A percentile compares a stretch with the other conserved stretches of the same genome.
phyloP scores from a whole-genome alignment of 768 basidiomycete species.

The Tephrocybe sp. region DNA sequence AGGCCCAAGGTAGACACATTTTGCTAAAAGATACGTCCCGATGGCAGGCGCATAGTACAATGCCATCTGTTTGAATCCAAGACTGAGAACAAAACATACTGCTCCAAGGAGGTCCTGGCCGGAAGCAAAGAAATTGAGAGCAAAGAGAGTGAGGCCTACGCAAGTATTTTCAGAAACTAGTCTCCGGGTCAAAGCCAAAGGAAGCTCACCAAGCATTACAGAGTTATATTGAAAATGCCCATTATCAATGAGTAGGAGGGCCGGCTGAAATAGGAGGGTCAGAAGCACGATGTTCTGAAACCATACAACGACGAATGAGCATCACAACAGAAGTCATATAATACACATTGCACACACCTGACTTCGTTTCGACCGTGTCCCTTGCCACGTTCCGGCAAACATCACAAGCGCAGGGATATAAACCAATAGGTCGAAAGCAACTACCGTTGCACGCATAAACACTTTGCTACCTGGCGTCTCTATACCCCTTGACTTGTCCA shows the following conservation, averaged over 20 bases:
- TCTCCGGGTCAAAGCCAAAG: background rate
- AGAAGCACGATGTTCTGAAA: conserved; percentile 65
- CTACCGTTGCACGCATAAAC: conserved; percentile 80
- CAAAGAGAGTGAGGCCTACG: conserved; percentile 66
- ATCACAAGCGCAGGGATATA: conserved; percentile 73
- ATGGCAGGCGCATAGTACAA: conserved; percentile 91
- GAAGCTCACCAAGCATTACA: conserved; percentile 76
- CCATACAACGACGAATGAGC: conserved; percentile 8
- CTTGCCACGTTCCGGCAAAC: conserved; percentile 67
- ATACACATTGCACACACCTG: conserved; percentile 49
- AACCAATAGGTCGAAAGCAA: conserved; percentile 63
- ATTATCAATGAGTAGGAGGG: conserved; percentile 80
- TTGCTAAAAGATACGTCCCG: conserved; percentile 87
- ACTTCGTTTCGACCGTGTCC: conserved; percentile 67
- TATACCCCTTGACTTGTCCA: conserved; percentile 67
- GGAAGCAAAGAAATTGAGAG: conserved; percentile 66
- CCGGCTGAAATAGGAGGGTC: conserved; percentile 78
- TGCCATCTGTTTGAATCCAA: conserved; percentile 96
- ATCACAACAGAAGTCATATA: background rate
- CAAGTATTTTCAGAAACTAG: background rate
- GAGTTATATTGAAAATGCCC: conserved; percentile 97
- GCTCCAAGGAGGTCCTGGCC: conserved; percentile 76
- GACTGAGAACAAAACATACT: conserved; percentile 75
- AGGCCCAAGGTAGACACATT: conserved; percentile 81
- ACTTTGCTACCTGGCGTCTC: conserved; percentile 64